Percentiles rank a stretch among this genome's conserved stretches.
Conservation (phyloP, 306 rosid genomes). For the Pyrus communis region DNA sequence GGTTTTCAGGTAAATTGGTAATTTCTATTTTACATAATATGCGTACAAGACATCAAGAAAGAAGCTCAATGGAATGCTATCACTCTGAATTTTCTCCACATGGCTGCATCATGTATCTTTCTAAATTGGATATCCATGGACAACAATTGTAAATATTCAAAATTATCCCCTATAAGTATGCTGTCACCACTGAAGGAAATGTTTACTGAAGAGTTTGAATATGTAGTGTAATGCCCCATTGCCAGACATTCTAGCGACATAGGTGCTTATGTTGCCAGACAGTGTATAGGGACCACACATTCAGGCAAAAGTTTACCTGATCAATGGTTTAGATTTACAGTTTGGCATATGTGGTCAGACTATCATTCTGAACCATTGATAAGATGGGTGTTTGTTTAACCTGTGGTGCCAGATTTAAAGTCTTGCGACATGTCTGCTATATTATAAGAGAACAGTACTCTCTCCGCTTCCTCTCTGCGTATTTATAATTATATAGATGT, state of each 20-base stretch:
- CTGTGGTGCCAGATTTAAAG: neutral
- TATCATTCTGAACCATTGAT: neutral
- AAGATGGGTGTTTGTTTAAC: neutral
- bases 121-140: neutral
- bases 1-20: slow-evolving; percentile 70
- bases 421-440: neutral
- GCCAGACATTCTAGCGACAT: neutral
- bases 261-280: neutral
- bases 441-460: neutral
- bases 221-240: neutral
- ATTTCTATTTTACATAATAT: neutral
- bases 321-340: neutral
- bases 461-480: neutral
- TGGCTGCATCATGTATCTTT: slow-evolving; percentile 5
- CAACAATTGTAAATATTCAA: neutral
- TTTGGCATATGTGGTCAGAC: neutral
- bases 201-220: neutral
- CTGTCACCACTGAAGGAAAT: neutral
- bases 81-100: slow-evolving; percentile 1
- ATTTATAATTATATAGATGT: neutral
- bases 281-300: neutral
- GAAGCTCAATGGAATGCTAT: neutral
- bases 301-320: neutral
- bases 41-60: neutral
- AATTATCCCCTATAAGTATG: neutral